Base-by-base conservation (phyloP, 106 monocot genomes). In the Platanthera zijinensis region DNA sequence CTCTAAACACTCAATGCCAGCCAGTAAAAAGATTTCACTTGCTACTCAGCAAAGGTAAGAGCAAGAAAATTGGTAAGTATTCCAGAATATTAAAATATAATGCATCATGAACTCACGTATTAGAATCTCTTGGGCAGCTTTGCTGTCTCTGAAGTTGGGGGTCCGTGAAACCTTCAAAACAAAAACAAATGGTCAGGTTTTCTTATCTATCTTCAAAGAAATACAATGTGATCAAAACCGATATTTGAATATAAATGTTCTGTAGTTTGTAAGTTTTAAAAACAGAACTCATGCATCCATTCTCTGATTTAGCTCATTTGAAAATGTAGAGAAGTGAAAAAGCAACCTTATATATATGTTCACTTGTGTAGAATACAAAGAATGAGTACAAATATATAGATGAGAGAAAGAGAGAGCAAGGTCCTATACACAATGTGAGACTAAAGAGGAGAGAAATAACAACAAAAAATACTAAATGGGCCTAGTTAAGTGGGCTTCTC, bases 61-160 rank as follows among this genome's bases (percentile, higher is more conserved):
- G 50, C 54, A 75, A 56, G 22, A n/a, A 18, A 17, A 12, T 14
- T 39, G 32, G 4, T 4, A n/a, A 77, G 1, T 64, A 64, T 25
- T 66, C 4, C 51, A 77, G 48, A 46, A 46, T 48, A 66, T 46
- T 10, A 50, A 64, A 22, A 68, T 51, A 48, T 1, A 71, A 8
- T 52, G 48, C 51, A 57, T 14, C 8, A 69, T 52, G 50, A 50
- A 68, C 83, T 73, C 78, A 83, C 83, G 72, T 83, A 54, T 78
- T 67, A 39, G 73, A 78, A 83, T 83, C 50, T 83, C 78, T 47
- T 74, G 19, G 39, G 78, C 73, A 30, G 74, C 83, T 78, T 83
- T 78, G 67, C 25, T 53, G 39, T 78, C 61, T 51, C 74, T 73
- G 28, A 83, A 83, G 25, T 83, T 78, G 68, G 82, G 78, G 12